Percentiles rank a stretch among this genome's conserved stretches.
These are phyloP conservation scores for Boletus huronensis DNA, from an alignment of 768 basidiomycete species.

Conservation along the genomic window DNA sequence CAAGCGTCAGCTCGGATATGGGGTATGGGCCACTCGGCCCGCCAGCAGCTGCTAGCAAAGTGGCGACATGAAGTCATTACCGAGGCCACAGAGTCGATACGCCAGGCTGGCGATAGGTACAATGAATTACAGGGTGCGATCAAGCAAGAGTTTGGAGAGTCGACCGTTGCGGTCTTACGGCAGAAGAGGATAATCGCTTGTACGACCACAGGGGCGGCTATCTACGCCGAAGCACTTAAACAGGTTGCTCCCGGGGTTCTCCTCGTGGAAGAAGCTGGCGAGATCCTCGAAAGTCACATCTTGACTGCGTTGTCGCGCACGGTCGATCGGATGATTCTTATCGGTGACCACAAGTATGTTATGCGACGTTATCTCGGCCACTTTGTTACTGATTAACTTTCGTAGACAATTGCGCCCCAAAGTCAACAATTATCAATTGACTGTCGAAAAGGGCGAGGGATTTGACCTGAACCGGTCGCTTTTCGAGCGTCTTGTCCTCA, in stretches of 20 bases:
- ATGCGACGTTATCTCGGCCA: too few species aligned
- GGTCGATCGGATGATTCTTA: too few species aligned
- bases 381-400: too few species aligned
- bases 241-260: too few species aligned
- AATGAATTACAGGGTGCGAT: slow-evolving; percentile 36
- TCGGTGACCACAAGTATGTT: too few species aligned
- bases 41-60: slow-evolving; percentile 24
- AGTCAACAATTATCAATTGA: slow-evolving; percentile 60
- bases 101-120: slow-evolving; percentile 30
- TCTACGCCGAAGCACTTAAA: slow-evolving; percentile 35
- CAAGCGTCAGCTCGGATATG: slow-evolving; percentile 33
- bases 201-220: slow-evolving; percentile 68
- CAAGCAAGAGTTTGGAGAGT: slow-evolving; percentile 32
- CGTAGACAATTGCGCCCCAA: slow-evolving; percentile 67
- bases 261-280: too few species aligned
- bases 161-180: slow-evolving; percentile 33
- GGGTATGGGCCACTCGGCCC: slow-evolving; percentile 32
- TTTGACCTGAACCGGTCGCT: slow-evolving; percentile 60
- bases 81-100: slow-evolving; percentile 33
- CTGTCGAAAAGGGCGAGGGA: slow-evolving; percentile 66
- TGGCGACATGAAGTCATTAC: slow-evolving; percentile 38
- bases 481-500: slow-evolving; percentile 50
- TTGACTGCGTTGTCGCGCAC: too few species aligned
- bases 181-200: slow-evolving; percentile 61
- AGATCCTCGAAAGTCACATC: too few species aligned